These are phyloP conservation scores for Huntiella bhutanensis DNA, from an alignment of 2,329 filamentous ascomycete species.

Conservation along the genomic window DNA sequence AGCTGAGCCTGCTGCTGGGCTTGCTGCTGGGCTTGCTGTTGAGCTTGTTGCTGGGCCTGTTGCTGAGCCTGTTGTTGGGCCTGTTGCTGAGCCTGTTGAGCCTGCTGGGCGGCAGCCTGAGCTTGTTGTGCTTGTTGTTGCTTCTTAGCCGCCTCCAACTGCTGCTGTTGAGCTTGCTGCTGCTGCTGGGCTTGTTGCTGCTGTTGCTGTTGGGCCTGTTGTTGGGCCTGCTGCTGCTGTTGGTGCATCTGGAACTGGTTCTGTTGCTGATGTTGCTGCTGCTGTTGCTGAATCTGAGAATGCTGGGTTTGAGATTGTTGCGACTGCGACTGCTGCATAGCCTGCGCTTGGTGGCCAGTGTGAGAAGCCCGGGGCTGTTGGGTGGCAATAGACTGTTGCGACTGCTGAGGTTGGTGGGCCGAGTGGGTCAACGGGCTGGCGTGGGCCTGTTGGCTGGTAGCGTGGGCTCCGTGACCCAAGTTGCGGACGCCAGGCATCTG, in stretches of 20 bases:
- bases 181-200: constrained; percentile 22
- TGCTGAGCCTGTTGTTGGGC: constrained; percentile 10
- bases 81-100: constrained; percentile 7
- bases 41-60: constrained; percentile 20
- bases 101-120: not conserved
- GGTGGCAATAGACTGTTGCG: constrained; percentile 10
- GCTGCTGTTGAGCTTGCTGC: constrained; percentile 10
- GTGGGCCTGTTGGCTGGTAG: constrained; percentile 9
- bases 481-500: constrained; percentile 8
- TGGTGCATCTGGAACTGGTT: not conserved
- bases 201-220: constrained; percentile 12
- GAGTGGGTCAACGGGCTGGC: constrained; percentile 7
- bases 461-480: constrained; percentile 6
- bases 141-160: not conserved
- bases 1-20: not conserved
- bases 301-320: constrained; percentile 13
- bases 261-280: constrained; percentile 2
- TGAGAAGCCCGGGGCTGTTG: constrained; percentile 12
- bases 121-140: constrained; percentile 8
- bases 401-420: constrained; percentile 11
- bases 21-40: constrained; percentile 15
- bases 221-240: constrained; percentile 6
- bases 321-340: constrained; percentile 15
- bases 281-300: constrained; percentile 10
- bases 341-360: constrained; percentile 13